phyloP scores from a whole-genome alignment of 768 basidiomycete genomes.

The Guyanaporus albipodus region DNA sequence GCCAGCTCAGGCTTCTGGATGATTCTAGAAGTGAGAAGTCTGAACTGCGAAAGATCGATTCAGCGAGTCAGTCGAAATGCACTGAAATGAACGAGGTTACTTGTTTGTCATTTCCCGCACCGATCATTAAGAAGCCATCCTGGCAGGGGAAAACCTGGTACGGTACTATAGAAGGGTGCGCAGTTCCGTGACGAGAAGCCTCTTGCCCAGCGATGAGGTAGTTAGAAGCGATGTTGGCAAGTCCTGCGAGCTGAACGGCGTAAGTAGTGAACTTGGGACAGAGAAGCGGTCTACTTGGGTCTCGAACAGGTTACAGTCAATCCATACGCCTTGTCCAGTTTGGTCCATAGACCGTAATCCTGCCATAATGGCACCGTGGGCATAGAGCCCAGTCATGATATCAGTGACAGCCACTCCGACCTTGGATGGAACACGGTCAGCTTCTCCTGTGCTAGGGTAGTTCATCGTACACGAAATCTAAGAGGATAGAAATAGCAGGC shows the following conservation, averaged over 20 bases:
- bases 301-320: slow-evolving; percentile 92
- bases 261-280: slow-evolving; percentile 1
- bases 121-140: slow-evolving; percentile 90
- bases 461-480: slow-evolving; percentile 9
- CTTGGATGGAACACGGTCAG: slow-evolving; percentile 81
- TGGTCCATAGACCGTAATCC: slow-evolving; percentile 76
- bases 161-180: slow-evolving; percentile 91
- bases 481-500: slow-evolving; percentile 27
- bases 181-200: slow-evolving; percentile 84
- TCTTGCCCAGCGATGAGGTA: slow-evolving; percentile 85
- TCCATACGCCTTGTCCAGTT: slow-evolving; percentile 85
- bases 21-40: slow-evolving; percentile 57
- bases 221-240: slow-evolving; percentile 91
- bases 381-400: slow-evolving; percentile 82
- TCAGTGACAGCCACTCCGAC: slow-evolving; percentile 96
- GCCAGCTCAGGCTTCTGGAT: slow-evolving; percentile 58
- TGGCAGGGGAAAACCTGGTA: slow-evolving; percentile 89
- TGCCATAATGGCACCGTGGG: slow-evolving; percentile 91
- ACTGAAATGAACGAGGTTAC: slow-evolving; percentile 33
- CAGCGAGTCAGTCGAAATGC: slow-evolving; percentile 5
- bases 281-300: slow-evolving; percentile 57
- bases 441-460: slow-evolving; percentile 73
- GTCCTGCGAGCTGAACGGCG: slow-evolving; percentile 67
- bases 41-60: slow-evolving; percentile 51
- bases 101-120: slow-evolving; percentile 87